Evolutionary conservation across 805 yeast genomes (phyloP).

Genomic region (Saccharomycopsis oosterbeekiorum): DNA sequence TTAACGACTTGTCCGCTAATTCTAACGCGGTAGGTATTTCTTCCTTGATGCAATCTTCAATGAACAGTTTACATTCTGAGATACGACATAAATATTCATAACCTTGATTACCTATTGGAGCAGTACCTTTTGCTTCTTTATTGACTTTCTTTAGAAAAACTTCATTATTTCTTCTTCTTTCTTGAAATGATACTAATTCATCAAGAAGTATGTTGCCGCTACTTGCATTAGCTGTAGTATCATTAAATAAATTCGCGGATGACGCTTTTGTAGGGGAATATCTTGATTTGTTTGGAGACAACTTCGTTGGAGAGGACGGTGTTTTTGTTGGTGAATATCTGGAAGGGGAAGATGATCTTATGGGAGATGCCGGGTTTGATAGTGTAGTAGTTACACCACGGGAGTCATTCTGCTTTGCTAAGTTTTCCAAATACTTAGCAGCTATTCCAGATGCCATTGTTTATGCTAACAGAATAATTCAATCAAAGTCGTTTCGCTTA

Average conservation of each 20-base stretch:
- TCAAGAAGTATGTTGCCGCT: constrained; percentile 1
- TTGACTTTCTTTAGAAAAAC: constrained; percentile 5
- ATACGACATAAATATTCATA: constrained; percentile 77
- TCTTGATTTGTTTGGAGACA: constrained; percentile 20
- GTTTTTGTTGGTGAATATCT: background rate
- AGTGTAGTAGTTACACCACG: background rate
- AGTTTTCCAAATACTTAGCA: background rate
- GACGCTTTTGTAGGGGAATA: background rate
- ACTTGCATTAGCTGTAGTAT: background rate
- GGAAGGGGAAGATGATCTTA: background rate
- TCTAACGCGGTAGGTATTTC: constrained; percentile 45
- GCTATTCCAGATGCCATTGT: background rate
- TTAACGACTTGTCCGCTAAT: constrained; percentile 49
- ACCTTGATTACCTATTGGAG: constrained; percentile 28
- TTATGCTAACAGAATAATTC: background rate
- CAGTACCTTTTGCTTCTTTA: constrained; percentile 5
- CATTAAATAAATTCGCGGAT: background rate
- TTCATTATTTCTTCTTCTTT: constrained; percentile 7
- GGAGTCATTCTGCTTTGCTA: background rate
- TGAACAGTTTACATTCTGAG: constrained; percentile 71
- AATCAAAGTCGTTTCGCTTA: too few relatives aligned
- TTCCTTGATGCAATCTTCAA: constrained; percentile 54
- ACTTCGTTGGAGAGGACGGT: constrained; percentile 8
- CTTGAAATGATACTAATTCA: constrained; percentile 8
- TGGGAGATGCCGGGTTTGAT: background rate